Evolutionary conservation across 352 stramenopile genomes (phyloP).

Genomic region (Pythium rhizo-oryzae): DNA sequence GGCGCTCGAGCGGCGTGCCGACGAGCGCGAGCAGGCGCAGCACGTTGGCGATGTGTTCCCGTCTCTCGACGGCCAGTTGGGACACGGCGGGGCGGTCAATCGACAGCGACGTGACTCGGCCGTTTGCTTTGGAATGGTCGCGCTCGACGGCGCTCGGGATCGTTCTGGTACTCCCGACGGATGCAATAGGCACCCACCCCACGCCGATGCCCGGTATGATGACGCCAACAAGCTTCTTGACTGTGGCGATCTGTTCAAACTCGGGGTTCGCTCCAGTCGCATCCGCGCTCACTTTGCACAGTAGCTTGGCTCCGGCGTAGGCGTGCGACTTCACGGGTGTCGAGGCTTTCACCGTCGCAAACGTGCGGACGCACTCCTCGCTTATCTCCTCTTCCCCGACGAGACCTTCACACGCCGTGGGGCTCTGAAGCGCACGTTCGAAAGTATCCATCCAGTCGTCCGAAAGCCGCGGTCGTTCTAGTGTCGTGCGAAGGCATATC

Average conservation of each 20-base stretch:
- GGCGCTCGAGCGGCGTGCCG: slow-evolving; percentile 7
- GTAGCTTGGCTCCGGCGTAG: slow-evolving; percentile 7
- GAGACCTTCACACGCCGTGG: neutral
- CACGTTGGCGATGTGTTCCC: neutral
- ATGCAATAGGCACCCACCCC: slow-evolving; percentile 29
- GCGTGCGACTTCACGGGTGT: slow-evolving; percentile 13
- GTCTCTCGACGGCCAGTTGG: neutral
- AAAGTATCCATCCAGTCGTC: slow-evolving; percentile 4
- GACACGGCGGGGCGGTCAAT: neutral
- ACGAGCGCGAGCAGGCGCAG: slow-evolving; percentile 1
- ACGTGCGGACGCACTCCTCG: neutral
- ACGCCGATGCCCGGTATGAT: slow-evolving; percentile 40
- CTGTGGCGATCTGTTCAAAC: slow-evolving; percentile 34
- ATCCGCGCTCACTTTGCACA: slow-evolving; percentile 7
- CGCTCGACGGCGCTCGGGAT: neutral
- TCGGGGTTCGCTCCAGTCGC: slow-evolving; percentile 13
- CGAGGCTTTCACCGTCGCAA: slow-evolving; percentile 4
- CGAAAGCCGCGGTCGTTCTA: neutral
- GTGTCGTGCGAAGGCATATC: neutral
- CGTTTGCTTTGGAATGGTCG: neutral
- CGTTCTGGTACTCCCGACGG: neutral
- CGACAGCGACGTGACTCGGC: neutral
- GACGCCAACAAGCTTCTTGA: slow-evolving; percentile 34
- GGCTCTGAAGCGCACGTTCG: slow-evolving; percentile 9
- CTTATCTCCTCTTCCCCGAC: neutral